Conservation (phyloP, 352 stramenopile species). For the Globisporangium spiculum region DNA sequence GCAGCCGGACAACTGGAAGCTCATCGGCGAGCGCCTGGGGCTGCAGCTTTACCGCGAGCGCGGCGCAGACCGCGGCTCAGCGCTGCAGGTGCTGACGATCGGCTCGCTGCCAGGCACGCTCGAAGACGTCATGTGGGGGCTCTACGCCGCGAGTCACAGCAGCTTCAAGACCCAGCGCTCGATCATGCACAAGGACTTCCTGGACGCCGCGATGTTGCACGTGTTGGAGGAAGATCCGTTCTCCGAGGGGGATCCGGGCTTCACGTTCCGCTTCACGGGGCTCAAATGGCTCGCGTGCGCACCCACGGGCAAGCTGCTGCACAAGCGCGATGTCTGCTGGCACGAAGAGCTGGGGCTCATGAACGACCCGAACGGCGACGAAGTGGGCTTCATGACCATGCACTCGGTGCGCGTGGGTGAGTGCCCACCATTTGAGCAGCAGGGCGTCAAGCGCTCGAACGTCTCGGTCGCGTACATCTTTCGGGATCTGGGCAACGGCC, state of each 20-base stretch:
- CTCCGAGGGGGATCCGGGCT: slow-evolving; percentile 46
- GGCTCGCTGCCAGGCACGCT: slow-evolving; percentile 49
- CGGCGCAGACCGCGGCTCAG: slow-evolving; percentile 44
- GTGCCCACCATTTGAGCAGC: slow-evolving; percentile 57
- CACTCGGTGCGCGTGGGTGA: slow-evolving; percentile 48
- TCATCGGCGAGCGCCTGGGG: slow-evolving; percentile 45
- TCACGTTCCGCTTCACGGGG: slow-evolving; percentile 50
- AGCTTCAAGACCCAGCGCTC: slow-evolving; percentile 57
- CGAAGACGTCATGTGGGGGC: slow-evolving; percentile 59
- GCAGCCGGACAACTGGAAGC: slow-evolving; percentile 55
- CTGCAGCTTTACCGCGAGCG: slow-evolving; percentile 61
- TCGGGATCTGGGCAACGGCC: slow-evolving; percentile 41
- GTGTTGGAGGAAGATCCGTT: slow-evolving; percentile 54
- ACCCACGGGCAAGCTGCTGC: slow-evolving; percentile 44
- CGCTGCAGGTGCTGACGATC: slow-evolving; percentile 45
- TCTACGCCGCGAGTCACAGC: slow-evolving; percentile 45
- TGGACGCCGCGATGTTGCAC: slow-evolving; percentile 56
- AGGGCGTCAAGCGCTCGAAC: slow-evolving; percentile 47
- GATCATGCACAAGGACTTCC: slow-evolving; percentile 57
- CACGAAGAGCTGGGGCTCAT: slow-evolving; percentile 57
- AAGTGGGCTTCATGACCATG: slow-evolving; percentile 64
- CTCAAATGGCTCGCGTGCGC: slow-evolving; percentile 62
- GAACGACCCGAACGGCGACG: slow-evolving; percentile 40
- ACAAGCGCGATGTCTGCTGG: slow-evolving; percentile 69
- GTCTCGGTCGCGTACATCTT: slow-evolving; percentile 69